These are phyloP conservation scores for Eimeria necatrix DNA, from an alignment of 169 alveolate genomes.

Conservation along the genomic window DNA sequence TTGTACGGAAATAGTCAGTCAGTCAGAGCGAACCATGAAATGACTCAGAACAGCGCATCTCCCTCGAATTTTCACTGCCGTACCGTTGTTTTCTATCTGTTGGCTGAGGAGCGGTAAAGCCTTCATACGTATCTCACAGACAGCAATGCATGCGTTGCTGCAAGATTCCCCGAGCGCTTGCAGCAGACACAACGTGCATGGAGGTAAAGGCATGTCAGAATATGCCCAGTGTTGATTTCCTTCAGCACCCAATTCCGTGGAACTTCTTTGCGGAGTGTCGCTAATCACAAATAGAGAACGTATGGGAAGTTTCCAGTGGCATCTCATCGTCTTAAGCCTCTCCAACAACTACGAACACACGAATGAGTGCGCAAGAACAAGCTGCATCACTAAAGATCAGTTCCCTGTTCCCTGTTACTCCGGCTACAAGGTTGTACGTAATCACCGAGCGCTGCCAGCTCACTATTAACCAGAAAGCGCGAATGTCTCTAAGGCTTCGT, in stretches of 20 bases:
- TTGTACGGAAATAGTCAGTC: background rate
- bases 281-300: constrained; percentile 38
- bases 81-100: constrained; percentile 2
- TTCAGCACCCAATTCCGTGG: background rate
- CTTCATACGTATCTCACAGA: constrained; percentile 40
- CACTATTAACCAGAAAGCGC: constrained; percentile 50
- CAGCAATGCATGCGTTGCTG: background rate
- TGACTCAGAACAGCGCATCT: background rate
- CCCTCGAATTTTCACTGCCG: background rate
- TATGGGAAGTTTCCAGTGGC: constrained; percentile 30
- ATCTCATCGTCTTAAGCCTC: background rate
- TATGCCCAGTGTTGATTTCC: background rate
- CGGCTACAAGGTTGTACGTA: background rate
- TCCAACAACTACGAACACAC: constrained; percentile 53
- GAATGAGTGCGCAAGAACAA: background rate
- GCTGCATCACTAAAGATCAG: background rate
- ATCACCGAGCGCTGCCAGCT: background rate
- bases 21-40: background rate
- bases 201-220: background rate
- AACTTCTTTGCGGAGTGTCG: background rate
- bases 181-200: constrained; percentile 8
- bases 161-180: constrained; percentile 52
- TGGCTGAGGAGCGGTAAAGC: constrained; percentile 58
- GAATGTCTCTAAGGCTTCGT: constrained; percentile 51
- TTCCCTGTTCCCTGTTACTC: background rate